Base-by-base conservation (phyloP, 306 rosid genomes). In the Castanea crenata region DNA sequence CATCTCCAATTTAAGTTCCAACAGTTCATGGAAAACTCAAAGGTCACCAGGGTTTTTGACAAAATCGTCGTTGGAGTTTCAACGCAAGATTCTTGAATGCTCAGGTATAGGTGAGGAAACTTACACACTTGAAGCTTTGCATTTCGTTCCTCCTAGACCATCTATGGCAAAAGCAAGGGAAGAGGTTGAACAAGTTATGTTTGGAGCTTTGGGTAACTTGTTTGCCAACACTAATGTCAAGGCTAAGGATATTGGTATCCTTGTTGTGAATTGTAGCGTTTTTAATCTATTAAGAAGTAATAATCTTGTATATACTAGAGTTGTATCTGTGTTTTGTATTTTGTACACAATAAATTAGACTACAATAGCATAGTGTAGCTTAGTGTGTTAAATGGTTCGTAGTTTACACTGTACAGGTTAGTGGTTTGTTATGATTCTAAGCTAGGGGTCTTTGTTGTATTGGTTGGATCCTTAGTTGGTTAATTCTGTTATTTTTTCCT, bases 71-170 rank as follows among this genome's bases (percentile, higher is more conserved):
- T 74, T 91, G 0, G 84, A 83, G 8, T 91, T 91, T 18, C 92
- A 89, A 77, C 74, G 74, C 18, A 91, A 85, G 77, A 88, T 88
- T 78, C 76, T 91, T 0, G 87, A 87, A 35, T 84, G 91, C 23
- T 91, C 89, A 10, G 93, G 97, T 2, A 86, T 91, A 0, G 91
- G 93, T 0, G 91, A 88, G 71, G 87, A 89, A 38, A 91, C 92
- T 2, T 88, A 78, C 49, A 69, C 76, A 23, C 92, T 91, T 1
- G 87, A 86, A 82, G 86, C 85, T 13, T 67, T 88, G 88, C 87
- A 88, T 55, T 18, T 0, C 7, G 59, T 87, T 32, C 93, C 91
- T 3, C 85, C 88, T 0, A 74, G 83, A 12, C 88, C 85, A 2
- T 76, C 86, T 0, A 86, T 91, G 90, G 90, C 82, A 6, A 77